These are phyloP conservation scores for Clarireedia hainanense DNA, from an alignment of 2,329 filamentous ascomycete species.

Conservation along the genomic window DNA sequence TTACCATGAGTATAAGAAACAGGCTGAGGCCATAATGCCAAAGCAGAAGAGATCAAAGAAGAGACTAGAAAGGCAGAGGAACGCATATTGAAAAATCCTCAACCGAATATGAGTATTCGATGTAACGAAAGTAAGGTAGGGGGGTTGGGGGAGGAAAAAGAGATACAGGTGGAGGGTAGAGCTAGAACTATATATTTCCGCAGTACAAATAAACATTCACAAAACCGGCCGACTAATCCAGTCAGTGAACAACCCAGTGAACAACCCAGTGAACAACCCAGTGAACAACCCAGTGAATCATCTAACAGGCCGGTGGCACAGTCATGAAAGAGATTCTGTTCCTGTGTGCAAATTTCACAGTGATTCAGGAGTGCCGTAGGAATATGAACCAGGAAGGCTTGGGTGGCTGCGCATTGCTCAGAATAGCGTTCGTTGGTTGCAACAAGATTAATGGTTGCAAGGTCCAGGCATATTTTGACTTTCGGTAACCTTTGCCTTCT, in stretches of 20 bases:
- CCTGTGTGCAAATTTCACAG: background rate
- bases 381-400: background rate
- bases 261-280: background rate
- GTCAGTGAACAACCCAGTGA: background rate
- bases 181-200: slow-evolving; percentile 31
- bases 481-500: background rate
- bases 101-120: background rate
- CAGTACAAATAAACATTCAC: background rate
- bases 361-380: slow-evolving; percentile 5
- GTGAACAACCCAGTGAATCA: background rate
- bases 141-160: background rate
- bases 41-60: slow-evolving; percentile 14
- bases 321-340: background rate
- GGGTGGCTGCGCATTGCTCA: background rate
- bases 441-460: background rate
- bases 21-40: slow-evolving; percentile 51
- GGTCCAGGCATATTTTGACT: background rate
- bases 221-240: background rate
- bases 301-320: background rate
- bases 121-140: background rate
- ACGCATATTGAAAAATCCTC: slow-evolving; percentile 14
- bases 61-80: slow-evolving; percentile 16
- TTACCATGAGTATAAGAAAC: slow-evolving; percentile 43
- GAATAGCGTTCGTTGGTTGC: slow-evolving; percentile 1
- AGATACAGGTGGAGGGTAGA: slow-evolving; percentile 29